A percentile compares a stretch with the other conserved stretches of the same genome.
Conservation (phyloP, 108 stramenopile species). For the Cyclotella kingstonii region DNA sequence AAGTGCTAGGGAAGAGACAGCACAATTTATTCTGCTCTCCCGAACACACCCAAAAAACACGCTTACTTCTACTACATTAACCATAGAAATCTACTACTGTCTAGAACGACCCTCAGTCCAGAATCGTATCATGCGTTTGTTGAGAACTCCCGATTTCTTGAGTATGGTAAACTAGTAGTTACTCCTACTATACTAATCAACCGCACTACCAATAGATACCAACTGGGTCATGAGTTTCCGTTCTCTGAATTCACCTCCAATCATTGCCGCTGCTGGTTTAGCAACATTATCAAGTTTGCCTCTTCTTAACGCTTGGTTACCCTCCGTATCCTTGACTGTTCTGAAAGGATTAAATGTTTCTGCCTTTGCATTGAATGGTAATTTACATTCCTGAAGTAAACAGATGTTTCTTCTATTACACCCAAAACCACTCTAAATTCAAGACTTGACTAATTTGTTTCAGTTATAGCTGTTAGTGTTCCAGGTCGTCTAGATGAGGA, state of each 20-base stretch:
- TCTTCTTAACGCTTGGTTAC: constrained; percentile 25
- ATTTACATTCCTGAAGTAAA: too few relatives aligned
- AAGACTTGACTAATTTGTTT: background rate
- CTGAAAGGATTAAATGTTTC: constrained; percentile 45
- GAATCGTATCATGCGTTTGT: too few relatives aligned
- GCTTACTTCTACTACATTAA: too few relatives aligned
- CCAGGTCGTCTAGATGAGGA: constrained; percentile 63
- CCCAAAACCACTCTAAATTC: background rate
- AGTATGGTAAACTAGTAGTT: too few relatives aligned
- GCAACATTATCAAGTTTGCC: constrained; percentile 45
- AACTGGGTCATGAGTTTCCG: constrained; percentile 27
- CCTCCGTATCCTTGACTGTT: constrained; percentile 15
- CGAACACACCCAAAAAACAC: too few relatives aligned
- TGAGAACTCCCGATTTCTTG: too few relatives aligned
- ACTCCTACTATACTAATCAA: background rate
- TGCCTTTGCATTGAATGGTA: constrained; percentile 49
- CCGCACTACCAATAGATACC: background rate
- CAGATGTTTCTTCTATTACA: background rate
- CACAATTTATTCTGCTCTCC: too few relatives aligned
- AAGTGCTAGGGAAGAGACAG: too few relatives aligned
- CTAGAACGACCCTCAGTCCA: too few relatives aligned
- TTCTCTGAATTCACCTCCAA: constrained; percentile 47
- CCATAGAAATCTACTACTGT: too few relatives aligned
- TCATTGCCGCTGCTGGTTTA: constrained; percentile 47
- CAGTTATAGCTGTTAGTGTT: constrained; percentile 45